Percentiles rank a stretch among this genome's conserved stretches.
These are phyloP conservation scores for Pleurotus platypus DNA, from an alignment of 768 basidiomycete genomes.

Conservation along the genomic window DNA sequence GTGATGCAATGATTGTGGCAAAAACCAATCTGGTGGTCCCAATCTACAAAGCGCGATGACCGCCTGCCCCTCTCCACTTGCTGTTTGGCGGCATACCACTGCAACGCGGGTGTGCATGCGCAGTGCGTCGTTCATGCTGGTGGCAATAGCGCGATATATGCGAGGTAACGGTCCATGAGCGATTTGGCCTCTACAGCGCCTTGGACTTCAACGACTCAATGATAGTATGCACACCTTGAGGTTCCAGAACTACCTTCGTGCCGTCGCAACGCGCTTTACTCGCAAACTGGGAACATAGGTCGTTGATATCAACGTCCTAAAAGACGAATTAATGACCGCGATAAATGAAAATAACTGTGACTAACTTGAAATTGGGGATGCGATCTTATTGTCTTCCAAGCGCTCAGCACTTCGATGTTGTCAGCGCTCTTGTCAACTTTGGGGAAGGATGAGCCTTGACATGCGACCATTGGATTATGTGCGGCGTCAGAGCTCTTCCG, in stretches of 20 bases:
- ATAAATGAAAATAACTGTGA: slow-evolving; percentile 13
- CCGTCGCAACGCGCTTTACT: slow-evolving; percentile 84
- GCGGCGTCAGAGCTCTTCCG: slow-evolving; percentile 41
- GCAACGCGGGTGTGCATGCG: not conserved
- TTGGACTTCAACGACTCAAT: slow-evolving; percentile 31
- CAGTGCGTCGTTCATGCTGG: not conserved
- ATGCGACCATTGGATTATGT: slow-evolving; percentile 55
- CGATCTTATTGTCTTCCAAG: slow-evolving; percentile 74
- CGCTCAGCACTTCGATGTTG: slow-evolving; percentile 75
- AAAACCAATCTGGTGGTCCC: not conserved
- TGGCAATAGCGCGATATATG: not conserved
- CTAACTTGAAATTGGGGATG: slow-evolving; percentile 75
- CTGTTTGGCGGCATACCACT: not conserved
- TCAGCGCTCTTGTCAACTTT: slow-evolving; percentile 64
- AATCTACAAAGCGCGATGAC: not conserved
- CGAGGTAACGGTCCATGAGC: not conserved
- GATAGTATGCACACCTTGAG: slow-evolving; percentile 45
- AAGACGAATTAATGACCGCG: slow-evolving; percentile 4
- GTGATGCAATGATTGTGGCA: not conserved
- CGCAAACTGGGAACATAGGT: slow-evolving; percentile 76
- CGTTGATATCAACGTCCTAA: slow-evolving; percentile 75
- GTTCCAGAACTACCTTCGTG: slow-evolving; percentile 75
- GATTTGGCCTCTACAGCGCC: not conserved
- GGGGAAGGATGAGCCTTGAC: slow-evolving; percentile 66
- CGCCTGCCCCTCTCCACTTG: no score